These are phyloP conservation scores for Phaeolepiota aurea DNA, from an alignment of 768 basidiomycete genomes.

Conservation along the genomic window DNA sequence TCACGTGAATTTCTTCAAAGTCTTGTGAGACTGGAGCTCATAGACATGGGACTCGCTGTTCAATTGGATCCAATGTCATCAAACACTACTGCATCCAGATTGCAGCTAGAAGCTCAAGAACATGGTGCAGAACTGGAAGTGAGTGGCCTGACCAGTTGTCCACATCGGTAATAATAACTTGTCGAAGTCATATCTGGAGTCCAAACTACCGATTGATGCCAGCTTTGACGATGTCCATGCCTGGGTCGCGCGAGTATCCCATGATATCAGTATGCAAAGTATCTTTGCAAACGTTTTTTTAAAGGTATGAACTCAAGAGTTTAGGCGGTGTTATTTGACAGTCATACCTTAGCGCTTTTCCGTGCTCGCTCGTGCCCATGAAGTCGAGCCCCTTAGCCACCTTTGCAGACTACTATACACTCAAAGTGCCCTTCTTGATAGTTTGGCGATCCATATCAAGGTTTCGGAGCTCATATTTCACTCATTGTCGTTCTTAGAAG, in stretches of 20 bases:
- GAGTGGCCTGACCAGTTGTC: constrained; percentile 8
- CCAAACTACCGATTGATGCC: constrained; percentile 46
- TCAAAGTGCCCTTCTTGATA: constrained; percentile 53
- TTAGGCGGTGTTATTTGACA: constrained; percentile 1
- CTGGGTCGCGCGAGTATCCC: constrained; percentile 40
- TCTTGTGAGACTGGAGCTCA: constrained; percentile 40
- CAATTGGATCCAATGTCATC: constrained; percentile 44
- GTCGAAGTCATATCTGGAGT: constrained; percentile 46
- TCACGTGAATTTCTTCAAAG: constrained; percentile 48
- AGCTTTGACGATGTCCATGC: constrained; percentile 23
- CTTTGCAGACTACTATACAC: constrained; percentile 60
- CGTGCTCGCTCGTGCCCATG: constrained; percentile 39
- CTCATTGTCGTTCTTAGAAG: constrained; percentile 53
- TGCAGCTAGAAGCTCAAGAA: constrained; percentile 55
- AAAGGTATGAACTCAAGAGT: constrained; percentile 34
- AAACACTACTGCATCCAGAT: constrained; percentile 37
- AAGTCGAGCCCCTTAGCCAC: constrained; percentile 63
- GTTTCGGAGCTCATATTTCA: constrained; percentile 59
- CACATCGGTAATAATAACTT: constrained; percentile 3
- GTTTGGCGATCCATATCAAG: constrained; percentile 58
- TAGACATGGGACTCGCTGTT: constrained; percentile 43
- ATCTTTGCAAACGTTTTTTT: constrained; percentile 47
- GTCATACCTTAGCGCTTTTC: constrained; percentile 43
- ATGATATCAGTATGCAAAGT: constrained; percentile 49
- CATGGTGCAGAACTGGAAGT: constrained; percentile 53